Base-by-base conservation (phyloP, 169 alveolate species). In the Cryptosporidium ryanae region DNA sequence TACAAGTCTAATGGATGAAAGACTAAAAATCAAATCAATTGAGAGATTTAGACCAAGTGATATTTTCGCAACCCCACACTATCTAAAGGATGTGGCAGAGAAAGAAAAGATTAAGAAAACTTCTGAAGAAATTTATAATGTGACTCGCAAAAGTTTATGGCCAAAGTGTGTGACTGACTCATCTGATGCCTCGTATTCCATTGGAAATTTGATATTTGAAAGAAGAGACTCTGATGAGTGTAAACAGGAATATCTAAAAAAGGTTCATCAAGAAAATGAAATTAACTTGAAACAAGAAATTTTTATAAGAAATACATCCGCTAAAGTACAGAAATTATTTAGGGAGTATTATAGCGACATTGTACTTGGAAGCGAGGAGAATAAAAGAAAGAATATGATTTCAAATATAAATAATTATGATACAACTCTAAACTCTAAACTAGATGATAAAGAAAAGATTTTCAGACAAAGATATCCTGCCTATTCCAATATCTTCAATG, bases 401-500 rank as follows among this genome's bases (percentile, higher is more conserved):
- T 29, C 54, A 3, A 15, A 54, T 18, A 15, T 70, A 31, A 31
- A 65, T 7, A 70, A 70, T 43, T 13, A 5, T 29, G 29, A 5
- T n/a, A 23, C 12, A 31, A 54, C 15, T 38, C n/a, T n/a, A 54
- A 29, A 21, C 31, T 17, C 29, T 6, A 54, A 70, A 21, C 21
- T n/a, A n/a, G 64, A 70, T 18, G 84, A 70, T 13, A 50, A 70
- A 23, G 21, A n/a, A n/a, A 27, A 1, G 18, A 0, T 52, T 23
- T 70, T 23, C 57, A 50, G 48, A 31, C 6, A 49, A n/a, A 55
- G 7, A 10, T 70, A 70, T 54, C 84, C 84, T n/a, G 43, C 25
- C 13, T 70, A 70, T 70, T 70, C 84, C 6, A 70, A 70, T 34
- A 70, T 70, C 23, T 57, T 70, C 23, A 52, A 70, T 38, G 18